phyloP scores from a whole-genome alignment of 1,284 basidiomycete genomes.

The Irpex sp. region DNA sequence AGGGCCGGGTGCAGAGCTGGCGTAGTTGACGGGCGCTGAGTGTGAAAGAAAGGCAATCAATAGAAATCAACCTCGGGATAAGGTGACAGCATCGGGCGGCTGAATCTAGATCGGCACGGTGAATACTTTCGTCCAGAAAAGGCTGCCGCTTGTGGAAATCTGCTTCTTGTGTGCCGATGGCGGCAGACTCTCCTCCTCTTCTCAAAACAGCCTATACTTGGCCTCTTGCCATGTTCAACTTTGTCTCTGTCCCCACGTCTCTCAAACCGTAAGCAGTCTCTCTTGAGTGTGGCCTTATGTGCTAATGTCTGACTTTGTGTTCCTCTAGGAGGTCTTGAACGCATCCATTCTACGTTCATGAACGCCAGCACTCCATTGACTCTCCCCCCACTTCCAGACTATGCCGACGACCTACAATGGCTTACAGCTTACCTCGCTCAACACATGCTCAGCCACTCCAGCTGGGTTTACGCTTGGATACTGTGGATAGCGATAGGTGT shows the following conservation, averaged over 20 bases:
- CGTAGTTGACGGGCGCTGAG: not conserved
- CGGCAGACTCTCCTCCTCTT: not conserved
- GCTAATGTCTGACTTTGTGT: not conserved
- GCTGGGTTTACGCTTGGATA: conserved; percentile 54
- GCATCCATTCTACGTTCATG: not conserved
- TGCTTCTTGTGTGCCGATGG: not conserved
- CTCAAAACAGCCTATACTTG: not conserved
- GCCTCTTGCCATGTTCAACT: not conserved
- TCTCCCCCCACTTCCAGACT: conserved; percentile 44
- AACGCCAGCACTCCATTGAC: conserved; percentile 14
- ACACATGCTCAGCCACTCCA: conserved; percentile 46
- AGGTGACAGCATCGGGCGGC: too few relatives aligned
- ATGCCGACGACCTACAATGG: conserved; percentile 46
- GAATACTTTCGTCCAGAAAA: not conserved
- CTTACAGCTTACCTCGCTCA: conserved; percentile 52
- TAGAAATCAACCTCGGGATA: not conserved
- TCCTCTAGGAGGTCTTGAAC: not conserved
- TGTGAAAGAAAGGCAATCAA: not conserved
- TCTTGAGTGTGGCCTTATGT: not conserved
- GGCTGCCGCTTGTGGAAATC: not conserved
- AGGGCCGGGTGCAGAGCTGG: not conserved
- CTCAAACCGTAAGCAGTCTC: not conserved
- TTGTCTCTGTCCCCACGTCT: not conserved
- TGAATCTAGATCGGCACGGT: not conserved
- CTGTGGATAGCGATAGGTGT: conserved; percentile 47